Base-by-base conservation (phyloP, 1,139 yeast genomes). In the Pneumocystis murina region DNA sequence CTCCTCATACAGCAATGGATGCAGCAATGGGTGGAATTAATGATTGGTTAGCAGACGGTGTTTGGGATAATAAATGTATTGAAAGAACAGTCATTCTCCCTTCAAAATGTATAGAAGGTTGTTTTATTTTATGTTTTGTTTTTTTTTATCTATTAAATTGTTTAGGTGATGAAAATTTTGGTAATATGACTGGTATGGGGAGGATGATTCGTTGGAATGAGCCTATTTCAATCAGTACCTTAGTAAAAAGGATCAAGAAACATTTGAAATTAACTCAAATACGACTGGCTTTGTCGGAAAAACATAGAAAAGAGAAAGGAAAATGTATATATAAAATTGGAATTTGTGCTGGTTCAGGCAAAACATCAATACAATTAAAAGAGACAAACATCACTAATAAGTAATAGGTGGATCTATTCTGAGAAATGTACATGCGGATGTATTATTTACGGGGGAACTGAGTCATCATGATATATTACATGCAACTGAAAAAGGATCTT, bases 1-100 rank as follows among this genome's bases (percentile, higher is more conserved):
- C 86, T 63, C 98, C 98, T 20, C 99, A 94, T 72, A 91, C 98
- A 0, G 92, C 97, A 0, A 87, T 92, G 1, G 98, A 94, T 75
- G 94, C 97, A 41, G 95, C 95, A 12, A 75, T 75, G 20, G 89
- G 87, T 12, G 98, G 98, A 35, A 97, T 94, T 65, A 92, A 91
- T 69, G 97, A 90, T 72, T 92, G 95, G 85, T 78, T 92, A 58
- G 87, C 83, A 0, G 83, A 82, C 60, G 87, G 88, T 0, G 75
- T 88, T 17, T 72, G 82, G 3, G 70, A 71, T 0, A 72, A 72
- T 4, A 60, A 64, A 1, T 70, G 71, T 8, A 72, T 71, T 48
- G 72, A 70, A 39, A 60, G 63, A 30, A 62, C 66, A 57, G 65
- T 73, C 7, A 48, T 48, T 48, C 7, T 10, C 3, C 55, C 55